Percentiles rank a stretch among this genome's conserved stretches.
Conservation (phyloP, 495 filamentous ascomycete genomes). For the Penicillium parvum region DNA sequence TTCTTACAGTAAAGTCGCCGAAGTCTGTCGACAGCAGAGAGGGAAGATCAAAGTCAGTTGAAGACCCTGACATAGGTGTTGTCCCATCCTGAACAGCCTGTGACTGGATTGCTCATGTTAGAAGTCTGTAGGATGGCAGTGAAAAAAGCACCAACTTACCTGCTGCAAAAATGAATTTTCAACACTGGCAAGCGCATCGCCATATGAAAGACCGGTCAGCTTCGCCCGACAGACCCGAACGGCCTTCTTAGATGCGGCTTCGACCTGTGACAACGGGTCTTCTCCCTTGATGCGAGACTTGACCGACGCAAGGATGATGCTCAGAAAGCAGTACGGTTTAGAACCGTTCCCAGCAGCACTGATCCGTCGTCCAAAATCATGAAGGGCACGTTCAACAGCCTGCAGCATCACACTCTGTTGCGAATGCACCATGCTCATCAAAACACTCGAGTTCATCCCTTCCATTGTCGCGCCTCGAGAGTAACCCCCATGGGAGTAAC, state of each 20-base stretch:
- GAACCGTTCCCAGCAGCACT: conserved; percentile 26
- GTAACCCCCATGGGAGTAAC: no score
- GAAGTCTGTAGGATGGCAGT: no score
- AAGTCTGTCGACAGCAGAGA: conserved; percentile 23
- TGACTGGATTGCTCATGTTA: conserved; percentile 4
- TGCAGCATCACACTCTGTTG: conserved; percentile 36
- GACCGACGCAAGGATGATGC: conserved; percentile 30
- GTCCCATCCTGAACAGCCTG: background rate
- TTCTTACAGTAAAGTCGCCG: conserved; percentile 32
- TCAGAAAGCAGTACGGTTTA: conserved; percentile 36
- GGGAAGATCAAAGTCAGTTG: conserved; percentile 27
- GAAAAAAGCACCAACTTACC: no score
- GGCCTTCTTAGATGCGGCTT: conserved; percentile 19
- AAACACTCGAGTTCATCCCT: conserved; percentile 20
- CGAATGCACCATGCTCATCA: conserved; percentile 35
- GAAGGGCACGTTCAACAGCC: conserved; percentile 30
- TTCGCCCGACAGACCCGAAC: conserved; percentile 25
- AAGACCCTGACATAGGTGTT: conserved; percentile 17
- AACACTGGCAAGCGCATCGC: conserved; percentile 18
- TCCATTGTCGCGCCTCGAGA: conserved; percentile 10
- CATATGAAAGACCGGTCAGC: conserved; percentile 23
- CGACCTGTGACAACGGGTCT: conserved; percentile 26
- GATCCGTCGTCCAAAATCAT: conserved; percentile 31
- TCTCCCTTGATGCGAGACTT: conserved; percentile 37
- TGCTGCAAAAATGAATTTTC: no score